Evolutionary conservation across 2,329 filamentous ascomycete species (phyloP).

Genomic region (Apiospora arundinis): DNA sequence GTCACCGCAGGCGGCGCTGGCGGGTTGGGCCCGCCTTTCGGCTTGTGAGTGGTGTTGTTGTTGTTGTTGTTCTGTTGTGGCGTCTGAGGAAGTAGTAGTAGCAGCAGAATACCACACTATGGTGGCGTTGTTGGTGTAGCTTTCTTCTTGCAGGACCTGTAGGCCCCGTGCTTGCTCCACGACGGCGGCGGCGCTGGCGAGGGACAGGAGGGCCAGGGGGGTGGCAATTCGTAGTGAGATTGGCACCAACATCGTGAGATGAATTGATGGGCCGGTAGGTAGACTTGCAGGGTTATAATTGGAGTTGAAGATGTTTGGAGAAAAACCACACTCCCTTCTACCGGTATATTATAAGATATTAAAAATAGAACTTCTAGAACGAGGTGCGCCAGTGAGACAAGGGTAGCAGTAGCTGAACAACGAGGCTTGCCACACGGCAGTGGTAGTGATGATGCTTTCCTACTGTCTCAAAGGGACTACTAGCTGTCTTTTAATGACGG

Average conservation of each 20-base stretch:
- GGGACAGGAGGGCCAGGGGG: background rate
- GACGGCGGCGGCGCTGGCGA: background rate
- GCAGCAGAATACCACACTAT: background rate
- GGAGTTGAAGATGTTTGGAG: background rate
- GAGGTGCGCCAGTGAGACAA: background rate
- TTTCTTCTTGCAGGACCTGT: background rate
- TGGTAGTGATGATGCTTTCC: background rate
- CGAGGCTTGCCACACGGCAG: background rate
- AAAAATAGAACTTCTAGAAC: background rate
- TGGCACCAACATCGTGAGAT: background rate
- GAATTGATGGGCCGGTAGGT: background rate
- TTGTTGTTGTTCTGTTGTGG: background rate
- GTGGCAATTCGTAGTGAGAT: background rate
- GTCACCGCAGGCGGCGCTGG: background rate
- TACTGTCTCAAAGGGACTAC: background rate
- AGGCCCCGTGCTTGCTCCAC: background rate
- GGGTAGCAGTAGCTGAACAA: background rate
- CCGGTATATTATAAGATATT: background rate
- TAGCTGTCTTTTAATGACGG: background rate
- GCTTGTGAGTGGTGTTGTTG: background rate
- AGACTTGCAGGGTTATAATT: background rate
- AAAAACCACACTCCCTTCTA: background rate
- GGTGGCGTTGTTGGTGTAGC: background rate
- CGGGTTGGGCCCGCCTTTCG: background rate
- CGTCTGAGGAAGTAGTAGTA: background rate